These are phyloP conservation scores for Tillandsia leiboldiana DNA, from an alignment of 176 grass and related monocot species.

Conservation along the genomic window DNA sequence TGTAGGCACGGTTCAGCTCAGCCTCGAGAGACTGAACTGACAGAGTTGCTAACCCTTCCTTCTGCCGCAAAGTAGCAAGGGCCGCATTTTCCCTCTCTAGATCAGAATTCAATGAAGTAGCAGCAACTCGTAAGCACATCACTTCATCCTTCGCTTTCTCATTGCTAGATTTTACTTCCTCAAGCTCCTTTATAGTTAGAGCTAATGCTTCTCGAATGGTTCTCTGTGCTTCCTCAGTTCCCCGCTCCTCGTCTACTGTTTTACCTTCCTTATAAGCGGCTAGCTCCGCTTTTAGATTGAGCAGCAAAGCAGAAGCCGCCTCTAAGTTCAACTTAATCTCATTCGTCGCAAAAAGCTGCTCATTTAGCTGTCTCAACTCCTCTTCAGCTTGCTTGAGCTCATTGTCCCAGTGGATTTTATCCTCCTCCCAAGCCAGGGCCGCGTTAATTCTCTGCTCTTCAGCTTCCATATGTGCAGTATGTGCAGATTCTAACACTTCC, in stretches of 20 bases:
- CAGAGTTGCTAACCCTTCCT: constrained; percentile 21
- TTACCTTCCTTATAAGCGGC: constrained; percentile 28
- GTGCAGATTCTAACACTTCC: constrained; percentile 41
- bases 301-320: constrained; percentile 31
- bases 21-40: constrained; percentile 35
- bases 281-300: constrained; percentile 36
- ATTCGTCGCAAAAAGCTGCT: constrained; percentile 20
- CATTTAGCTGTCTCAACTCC: constrained; percentile 36
- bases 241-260: constrained; percentile 1
- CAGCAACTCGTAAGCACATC: constrained; percentile 39
- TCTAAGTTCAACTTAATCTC: constrained; percentile 47
- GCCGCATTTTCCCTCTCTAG: constrained; percentile 45
- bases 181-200: constrained; percentile 35
- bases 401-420: constrained; percentile 47
- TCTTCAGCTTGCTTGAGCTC: constrained; percentile 52
- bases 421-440: constrained; percentile 41
- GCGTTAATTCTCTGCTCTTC: constrained; percentile 48
- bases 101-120: constrained; percentile 41
- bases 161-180: constrained; percentile 46
- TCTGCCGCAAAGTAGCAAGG: constrained; percentile 32
- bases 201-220: constrained; percentile 10
- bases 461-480: constrained; percentile 49
- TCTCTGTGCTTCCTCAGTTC: constrained; percentile 10
- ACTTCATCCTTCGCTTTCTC: constrained; percentile 50
- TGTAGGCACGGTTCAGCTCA: constrained; percentile 31